Base-by-base conservation (phyloP, 108 stramenopile species). In the Fragilaria radians region DNA sequence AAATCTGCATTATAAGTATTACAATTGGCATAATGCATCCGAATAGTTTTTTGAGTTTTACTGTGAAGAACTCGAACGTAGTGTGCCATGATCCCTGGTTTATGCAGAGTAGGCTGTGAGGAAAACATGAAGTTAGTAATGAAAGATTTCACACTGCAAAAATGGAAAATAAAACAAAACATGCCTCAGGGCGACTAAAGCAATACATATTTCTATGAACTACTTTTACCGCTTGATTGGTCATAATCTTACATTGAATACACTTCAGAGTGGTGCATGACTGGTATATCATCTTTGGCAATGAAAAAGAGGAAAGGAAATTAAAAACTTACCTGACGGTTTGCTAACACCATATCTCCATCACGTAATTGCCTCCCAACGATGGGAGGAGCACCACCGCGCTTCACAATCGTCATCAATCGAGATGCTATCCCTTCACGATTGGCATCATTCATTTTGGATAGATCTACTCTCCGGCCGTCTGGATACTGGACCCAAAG, bases 1-100 rank as follows among this genome's bases (percentile, higher is more conserved):
- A 95, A 99, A 77, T 99, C 99, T 5, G 99, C 99, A 67, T 99
- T 99, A 89, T 99, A 99, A 3, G 98, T 95, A 74, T 98, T 98
- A 73, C 99, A 99, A 77, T 99, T 98, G 0, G 98, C 98, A 61
- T 99, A 99, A 75, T 99, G 97, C 97, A 99, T 96, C 19, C 99
- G 89, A 61, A 99, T 79, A 3, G 99, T 99, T 64, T 87, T 85
- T 59, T 93, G 92, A 2, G 82, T 87, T 27, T 90, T 92, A 63
- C 83, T 89, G 62, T 92, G 91, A 21, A 99, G 72, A 25, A 99
- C 94, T 26, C 98, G 91, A 3, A 95, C 99, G 53, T 77, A 52
- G 71, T 99, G 99, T 4, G 97, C 99, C 99, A 99, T 99, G 81
- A 99, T 98, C 5, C 94, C 90, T 14, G 99, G 97, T 78, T 99